Conservation (phyloP, 805 yeast genomes). For the Candida stauntonica region DNA sequence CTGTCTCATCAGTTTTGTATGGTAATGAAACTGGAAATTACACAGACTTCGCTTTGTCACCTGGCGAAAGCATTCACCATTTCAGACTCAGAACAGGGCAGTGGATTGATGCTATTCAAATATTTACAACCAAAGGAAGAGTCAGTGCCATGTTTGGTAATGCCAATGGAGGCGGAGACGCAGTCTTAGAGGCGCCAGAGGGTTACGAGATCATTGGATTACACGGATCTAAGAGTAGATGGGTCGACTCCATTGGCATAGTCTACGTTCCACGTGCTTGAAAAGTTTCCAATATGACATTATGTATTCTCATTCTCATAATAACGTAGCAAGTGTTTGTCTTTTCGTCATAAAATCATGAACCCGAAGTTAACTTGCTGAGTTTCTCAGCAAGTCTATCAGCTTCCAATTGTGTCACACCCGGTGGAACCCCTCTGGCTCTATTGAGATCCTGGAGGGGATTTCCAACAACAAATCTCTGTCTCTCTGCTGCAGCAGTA, state of each 20-base stretch:
- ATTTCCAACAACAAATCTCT: conserved; percentile 5
- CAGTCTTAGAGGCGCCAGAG: conserved; percentile 58
- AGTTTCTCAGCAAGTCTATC: conserved; percentile 31
- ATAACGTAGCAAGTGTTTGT: too few relatives aligned
- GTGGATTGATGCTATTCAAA: conserved; percentile 87
- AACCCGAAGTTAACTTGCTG: conserved; percentile 7
- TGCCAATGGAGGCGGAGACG: conserved; percentile 57
- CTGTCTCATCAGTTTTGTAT: conserved; percentile 26
- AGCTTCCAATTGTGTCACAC: conserved; percentile 12
- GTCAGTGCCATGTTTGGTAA: conserved; percentile 62
- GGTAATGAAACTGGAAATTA: conserved; percentile 53
- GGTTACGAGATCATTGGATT: conserved; percentile 64
- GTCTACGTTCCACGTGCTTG: conserved; percentile 51
- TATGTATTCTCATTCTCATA: too few relatives aligned
- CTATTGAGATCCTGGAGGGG: conserved; percentile 14
- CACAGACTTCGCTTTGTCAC: conserved; percentile 50
- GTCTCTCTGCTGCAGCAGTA: conserved; percentile 4
- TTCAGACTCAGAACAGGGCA: conserved; percentile 68
- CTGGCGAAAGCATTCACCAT: conserved; percentile 57
- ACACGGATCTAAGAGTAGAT: conserved; percentile 60
- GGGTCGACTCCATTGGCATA: conserved; percentile 76
- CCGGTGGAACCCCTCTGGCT: conserved; percentile 17
- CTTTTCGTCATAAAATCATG: too few relatives aligned
- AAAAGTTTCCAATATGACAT: too few relatives aligned
- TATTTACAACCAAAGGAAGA: conserved; percentile 56